A percentile compares a stretch with the other conserved stretches of the same genome.
Conservation (phyloP, 345 rosid species). For the Triadica sebifera region DNA sequence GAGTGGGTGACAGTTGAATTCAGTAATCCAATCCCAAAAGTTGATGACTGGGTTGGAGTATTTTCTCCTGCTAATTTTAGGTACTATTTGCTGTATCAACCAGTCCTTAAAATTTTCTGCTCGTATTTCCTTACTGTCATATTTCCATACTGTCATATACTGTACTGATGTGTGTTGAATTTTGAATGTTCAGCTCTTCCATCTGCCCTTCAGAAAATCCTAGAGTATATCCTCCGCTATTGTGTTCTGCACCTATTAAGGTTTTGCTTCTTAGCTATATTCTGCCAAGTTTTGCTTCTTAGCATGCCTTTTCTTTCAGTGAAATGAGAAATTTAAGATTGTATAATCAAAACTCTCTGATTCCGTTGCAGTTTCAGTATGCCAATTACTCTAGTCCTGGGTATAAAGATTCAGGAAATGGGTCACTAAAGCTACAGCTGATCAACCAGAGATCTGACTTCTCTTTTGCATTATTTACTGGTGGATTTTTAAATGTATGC, state of each 20-base stretch:
- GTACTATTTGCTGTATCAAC: constrained; percentile 24
- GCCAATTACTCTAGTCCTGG: constrained; percentile 60
- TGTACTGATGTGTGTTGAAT: not conserved
- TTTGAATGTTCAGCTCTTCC: constrained; percentile 47
- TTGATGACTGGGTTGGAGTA: constrained; percentile 77
- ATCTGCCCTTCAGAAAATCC: constrained; percentile 42
- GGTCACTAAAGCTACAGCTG: constrained; percentile 59
- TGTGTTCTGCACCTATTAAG: constrained; percentile 76
- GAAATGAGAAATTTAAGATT: not conserved
- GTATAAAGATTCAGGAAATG: constrained; percentile 49
- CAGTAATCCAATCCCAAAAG: constrained; percentile 45
- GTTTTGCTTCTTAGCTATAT: constrained; percentile 19
- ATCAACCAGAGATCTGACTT: constrained; percentile 80
- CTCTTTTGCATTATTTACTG: constrained; percentile 59
- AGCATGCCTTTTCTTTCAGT: not conserved
- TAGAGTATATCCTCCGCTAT: constrained; percentile 41
- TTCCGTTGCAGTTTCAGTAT: constrained; percentile 48
- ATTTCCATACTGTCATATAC: not conserved
- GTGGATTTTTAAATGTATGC: constrained; percentile 55
- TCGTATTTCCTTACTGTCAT: not conserved
- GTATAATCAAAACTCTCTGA: not conserved
- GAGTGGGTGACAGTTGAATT: constrained; percentile 54
- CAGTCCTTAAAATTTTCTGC: not conserved
- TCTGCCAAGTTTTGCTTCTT: not conserved
- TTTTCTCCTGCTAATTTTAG: constrained; percentile 76